Percentiles rank a stretch among this genome's conserved stretches.
These are phyloP conservation scores for Solanum infundibuliforme DNA, from an alignment of 257 asterid genomes.

Conservation along the genomic window DNA sequence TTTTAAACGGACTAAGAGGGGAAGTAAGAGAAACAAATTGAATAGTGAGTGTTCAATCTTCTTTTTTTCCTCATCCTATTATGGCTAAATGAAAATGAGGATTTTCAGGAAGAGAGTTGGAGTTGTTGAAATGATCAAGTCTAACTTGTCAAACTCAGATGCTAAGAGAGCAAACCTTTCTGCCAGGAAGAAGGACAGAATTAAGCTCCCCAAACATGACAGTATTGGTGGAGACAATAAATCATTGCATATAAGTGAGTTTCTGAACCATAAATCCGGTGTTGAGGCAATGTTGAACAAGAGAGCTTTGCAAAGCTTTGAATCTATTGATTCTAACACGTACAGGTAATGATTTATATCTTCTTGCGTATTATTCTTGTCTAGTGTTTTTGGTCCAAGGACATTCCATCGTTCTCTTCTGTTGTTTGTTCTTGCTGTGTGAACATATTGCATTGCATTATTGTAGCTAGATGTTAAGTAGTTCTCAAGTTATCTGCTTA, in stretches of 20 bases:
- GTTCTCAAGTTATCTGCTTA: background rate
- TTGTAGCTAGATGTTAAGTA: background rate
- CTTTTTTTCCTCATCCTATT: background rate
- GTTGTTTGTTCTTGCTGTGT: background rate
- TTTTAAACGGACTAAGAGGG: background rate
- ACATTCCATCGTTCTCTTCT: background rate
- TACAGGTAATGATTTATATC: constrained; percentile 36
- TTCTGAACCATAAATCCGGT: constrained; percentile 70
- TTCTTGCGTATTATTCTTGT: background rate
- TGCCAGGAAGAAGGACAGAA: constrained; percentile 63
- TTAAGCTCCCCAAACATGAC: constrained; percentile 40
- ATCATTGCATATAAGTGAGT: constrained; percentile 39
- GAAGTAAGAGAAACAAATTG: background rate
- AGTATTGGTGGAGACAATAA: constrained; percentile 18
- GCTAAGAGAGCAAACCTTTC: constrained; percentile 55
- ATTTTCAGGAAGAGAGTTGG: constrained; percentile 35
- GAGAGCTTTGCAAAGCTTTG: constrained; percentile 57
- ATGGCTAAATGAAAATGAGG: background rate
- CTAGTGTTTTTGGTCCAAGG: background rate
- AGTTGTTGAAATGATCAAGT: constrained; percentile 21
- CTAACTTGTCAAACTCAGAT: constrained; percentile 37
- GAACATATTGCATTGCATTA: background rate
- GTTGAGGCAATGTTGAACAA: constrained; percentile 67
- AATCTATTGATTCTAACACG: constrained; percentile 55
- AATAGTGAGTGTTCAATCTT: background rate